Evolutionary conservation across 1,284 basidiomycete genomes (phyloP), one percentile per base, ranked within the genome.

Genomic region (Kalmanozyma brasiliensis): DNA sequence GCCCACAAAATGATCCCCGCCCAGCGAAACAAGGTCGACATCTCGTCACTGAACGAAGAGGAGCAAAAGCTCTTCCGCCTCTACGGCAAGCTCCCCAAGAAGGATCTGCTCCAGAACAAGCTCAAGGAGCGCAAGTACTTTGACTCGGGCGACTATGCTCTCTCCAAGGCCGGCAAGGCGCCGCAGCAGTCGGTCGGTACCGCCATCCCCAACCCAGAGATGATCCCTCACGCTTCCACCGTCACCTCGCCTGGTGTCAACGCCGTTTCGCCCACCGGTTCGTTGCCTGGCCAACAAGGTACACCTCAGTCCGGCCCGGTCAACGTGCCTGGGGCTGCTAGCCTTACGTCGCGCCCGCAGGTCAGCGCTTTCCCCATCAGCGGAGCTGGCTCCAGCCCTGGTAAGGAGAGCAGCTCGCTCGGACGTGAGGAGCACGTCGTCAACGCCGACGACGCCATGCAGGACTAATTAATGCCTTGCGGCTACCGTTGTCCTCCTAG

Each of bases 91-190:
- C 85, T 96, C 26, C 94, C 94, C 16, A 91, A 92, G 84, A 96
- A 96, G 89, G 94, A 93, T 83, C 85, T 91, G 46, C 86, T 96
- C 71, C 91, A 88, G 80, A 95, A 94, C 86, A 93, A 94, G 89
- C 91, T 94, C 83, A 95, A 93, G 92, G 94, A 96, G 83, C 91
- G 94, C 80, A 96, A 96, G 84, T 97, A 93, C 85, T 97, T 97
- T 83, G 94, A 97, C 84, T 97, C 94, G 61, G 94, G 94, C 66
- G 94, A 97, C 83, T 97, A 97, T 81, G 93, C 93, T 48, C 86
- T 97, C 75, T 94, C 92, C 52, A 96, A 97, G 84, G 94, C 94
- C 4, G 94, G 94, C 30, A 91, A 92, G 36, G 88, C 90, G 20
- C 90, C 92, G 42, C 91, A 92, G 82, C 92, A 88, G 80, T 87